Percentiles rank a stretch among this genome's conserved stretches.
Evolutionary conservation across 2,329 filamentous ascomycete genomes (phyloP).

Genomic region (Teratosphaeria gauchensis): DNA sequence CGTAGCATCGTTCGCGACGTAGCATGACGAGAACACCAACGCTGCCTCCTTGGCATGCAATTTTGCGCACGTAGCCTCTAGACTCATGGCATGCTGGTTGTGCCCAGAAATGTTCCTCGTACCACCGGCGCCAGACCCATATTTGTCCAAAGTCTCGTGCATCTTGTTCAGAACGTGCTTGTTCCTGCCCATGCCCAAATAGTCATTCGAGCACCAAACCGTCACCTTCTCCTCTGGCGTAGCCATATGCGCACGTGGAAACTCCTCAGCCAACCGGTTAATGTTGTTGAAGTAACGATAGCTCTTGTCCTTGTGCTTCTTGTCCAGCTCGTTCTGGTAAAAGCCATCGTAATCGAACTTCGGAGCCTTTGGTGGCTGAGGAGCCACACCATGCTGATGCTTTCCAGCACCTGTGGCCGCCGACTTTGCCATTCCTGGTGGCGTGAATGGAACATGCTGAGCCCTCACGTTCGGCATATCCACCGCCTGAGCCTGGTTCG

Average conservation of each 20-base stretch:
- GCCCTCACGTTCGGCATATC: conserved; percentile 37
- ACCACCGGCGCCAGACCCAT: conserved; percentile 88
- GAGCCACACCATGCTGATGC: conserved; percentile 32
- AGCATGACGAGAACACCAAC: conserved; percentile 94
- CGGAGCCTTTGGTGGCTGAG: conserved; percentile 37
- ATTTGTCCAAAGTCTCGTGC: conserved; percentile 90
- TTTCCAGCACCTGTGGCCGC: conserved; percentile 3
- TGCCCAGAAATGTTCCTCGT: conserved; percentile 97
- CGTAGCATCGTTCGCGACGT: conserved; percentile 95
- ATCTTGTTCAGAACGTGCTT: conserved; percentile 76
- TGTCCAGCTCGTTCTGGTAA: conserved; percentile 80
- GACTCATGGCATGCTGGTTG: conserved; percentile 80
- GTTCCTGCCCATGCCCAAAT: conserved; percentile 95
- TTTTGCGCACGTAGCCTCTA: conserved; percentile 75
- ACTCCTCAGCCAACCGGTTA: conserved; percentile 93
- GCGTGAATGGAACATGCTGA: conserved; percentile 13
- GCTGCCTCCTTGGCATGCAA: conserved; percentile 87
- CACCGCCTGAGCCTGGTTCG: conserved; percentile 68
- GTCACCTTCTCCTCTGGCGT: conserved; percentile 76
- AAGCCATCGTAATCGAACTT: conserved; percentile 89
- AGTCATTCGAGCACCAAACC: conserved; percentile 99
- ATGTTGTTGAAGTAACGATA: conserved; percentile 99
- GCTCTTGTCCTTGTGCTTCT: conserved; percentile 99
- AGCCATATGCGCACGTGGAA: conserved; percentile 87
- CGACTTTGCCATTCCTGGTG: conserved; percentile 5